Base-by-base conservation (phyloP, 2,329 filamentous ascomycete species). In the Sporothrix curviconia region DNA sequence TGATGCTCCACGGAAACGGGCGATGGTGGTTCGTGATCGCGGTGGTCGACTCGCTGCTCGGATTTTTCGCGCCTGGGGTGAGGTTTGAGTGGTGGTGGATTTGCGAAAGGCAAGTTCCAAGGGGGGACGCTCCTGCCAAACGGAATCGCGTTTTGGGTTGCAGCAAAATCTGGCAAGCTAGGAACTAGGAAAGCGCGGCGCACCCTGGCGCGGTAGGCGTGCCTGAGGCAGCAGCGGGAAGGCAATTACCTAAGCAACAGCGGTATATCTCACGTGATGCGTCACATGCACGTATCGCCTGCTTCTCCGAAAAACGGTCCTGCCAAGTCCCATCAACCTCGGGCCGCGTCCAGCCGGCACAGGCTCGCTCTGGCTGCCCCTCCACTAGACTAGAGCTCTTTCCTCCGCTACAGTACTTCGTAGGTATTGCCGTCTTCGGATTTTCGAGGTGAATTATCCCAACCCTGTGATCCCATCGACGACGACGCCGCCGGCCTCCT, bases 301-400 rank as follows among this genome's bases (percentile, higher is more conserved):
- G 49, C 30, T 25, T 43, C 51, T 43, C 25, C 51, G 25, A 43
- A 28, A 37, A 55, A 55, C 40, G 40, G 52, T n/a, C n/a, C n/a
- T n/a, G n/a, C n/a, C 22, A 19, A 44, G 22, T 22, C 19, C 32
- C 17, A 17, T 59, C 30, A 42, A 61, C 70, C 71, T 73, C 71
- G 71, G 71, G 69, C 71, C 71, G 70, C 67, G 60, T 67, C 65
- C 66, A 73, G 62, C 71, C 71, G 70, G 52, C n/a, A 15, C 19
- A 39, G 17, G 32, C 22, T 39, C 40, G 32, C 28, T 28, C 24
- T 19, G n/a, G 8, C 39, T 36, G 34, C 47, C 46, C 40, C 52
- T 55, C 40, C 37, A 37, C 34, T 42, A 43, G 19, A 17, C 37
- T n/a, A 37, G 9, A 55, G 49, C 49, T 36, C 9, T 15, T 47